These are phyloP conservation scores for Lactarius pseudohatsudake DNA, from an alignment of 768 basidiomycete genomes.

Conservation along the genomic window DNA sequence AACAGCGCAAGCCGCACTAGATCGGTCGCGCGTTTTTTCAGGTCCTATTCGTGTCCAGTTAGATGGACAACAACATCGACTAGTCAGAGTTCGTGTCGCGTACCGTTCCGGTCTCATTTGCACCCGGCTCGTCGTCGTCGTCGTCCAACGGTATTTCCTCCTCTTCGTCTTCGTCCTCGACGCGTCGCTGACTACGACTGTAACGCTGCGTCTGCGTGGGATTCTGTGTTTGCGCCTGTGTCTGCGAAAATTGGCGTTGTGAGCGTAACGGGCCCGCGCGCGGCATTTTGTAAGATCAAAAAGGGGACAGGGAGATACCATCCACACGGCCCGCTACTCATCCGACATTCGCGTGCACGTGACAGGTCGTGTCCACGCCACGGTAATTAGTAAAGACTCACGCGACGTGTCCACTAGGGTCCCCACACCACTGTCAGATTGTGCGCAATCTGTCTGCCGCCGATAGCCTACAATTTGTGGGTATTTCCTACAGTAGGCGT, in stretches of 20 bases:
- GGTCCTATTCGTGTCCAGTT: constrained; percentile 45
- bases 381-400: no score
- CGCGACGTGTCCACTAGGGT: no score
- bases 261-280: constrained; percentile 41
- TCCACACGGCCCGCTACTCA: no score
- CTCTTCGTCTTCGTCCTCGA: constrained; percentile 39
- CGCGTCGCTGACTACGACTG: constrained; percentile 26
- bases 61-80: no score
- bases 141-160: constrained; percentile 37
- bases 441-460: no score
- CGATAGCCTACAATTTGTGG: no score
- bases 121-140: constrained; percentile 36
- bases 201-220: constrained; percentile 33
- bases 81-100: constrained; percentile 1
- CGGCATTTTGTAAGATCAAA: constrained; percentile 31
- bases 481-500: no score
- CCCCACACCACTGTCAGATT: no score
- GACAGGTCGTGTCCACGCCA: no score
- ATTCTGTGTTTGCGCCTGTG: constrained; percentile 33
- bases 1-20: constrained; percentile 83
- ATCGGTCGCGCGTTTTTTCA: constrained; percentile 63
- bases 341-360: no score
- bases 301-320: neutral
- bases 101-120: constrained; percentile 24
- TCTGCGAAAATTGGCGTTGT: constrained; percentile 38